Evolutionary conservation across 2,329 filamentous ascomycete genomes (phyloP), one percentile per base, ranked within the genome.

Genomic region (Aspergillus ochraceus): DNA sequence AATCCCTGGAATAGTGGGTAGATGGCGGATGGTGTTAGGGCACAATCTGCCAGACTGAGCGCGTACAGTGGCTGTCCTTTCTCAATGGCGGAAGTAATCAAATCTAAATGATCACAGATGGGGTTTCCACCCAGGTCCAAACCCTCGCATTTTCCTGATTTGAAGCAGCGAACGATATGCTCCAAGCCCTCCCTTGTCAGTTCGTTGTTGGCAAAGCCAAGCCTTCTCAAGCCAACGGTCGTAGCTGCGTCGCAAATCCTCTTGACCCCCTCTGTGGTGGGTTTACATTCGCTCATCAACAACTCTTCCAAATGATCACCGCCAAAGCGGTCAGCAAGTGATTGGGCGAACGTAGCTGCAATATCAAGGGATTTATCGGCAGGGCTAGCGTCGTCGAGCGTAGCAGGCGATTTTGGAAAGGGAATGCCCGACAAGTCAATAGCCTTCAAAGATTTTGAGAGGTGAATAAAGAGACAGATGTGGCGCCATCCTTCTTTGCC

Each of bases 111-210:
- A 49, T 86, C 81, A 49, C 81, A 80, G 46, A 89, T 76, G 62
- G 95, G 86, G 68, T 98, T 98, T 24, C 92, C 91, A 46, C 92
- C 92, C 12, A 98, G 78, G 73, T 98, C 95, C 4, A 99, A 81
- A 6, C 92, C 94, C 73, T 96, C 90, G 67, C 94, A 98, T 54
- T 88, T 84, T 0, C 90, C 89, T 22, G 87, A 87, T 29, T 86
- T 84, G 20, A 98, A 76, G 71, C 93, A 98, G 56, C 85, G 86
- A 30, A 89, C 83, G 30, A 97, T 85, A 70, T 96, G 89, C 55
- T 86, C 82, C 54, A 97, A 77, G 0, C 90, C 91, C 67, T 90
- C 87, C 6, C 84, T 81, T 55, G 90, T 88, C 29, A 99, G 83
- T 32, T 87, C 80, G 68, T 97, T 97, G 58, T 91, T 89, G 6